Evolutionary conservation across 208 protist species (phyloP), one percentile per base, ranked within the genome.

Genomic region (Blechomonas ayalai): DNA sequence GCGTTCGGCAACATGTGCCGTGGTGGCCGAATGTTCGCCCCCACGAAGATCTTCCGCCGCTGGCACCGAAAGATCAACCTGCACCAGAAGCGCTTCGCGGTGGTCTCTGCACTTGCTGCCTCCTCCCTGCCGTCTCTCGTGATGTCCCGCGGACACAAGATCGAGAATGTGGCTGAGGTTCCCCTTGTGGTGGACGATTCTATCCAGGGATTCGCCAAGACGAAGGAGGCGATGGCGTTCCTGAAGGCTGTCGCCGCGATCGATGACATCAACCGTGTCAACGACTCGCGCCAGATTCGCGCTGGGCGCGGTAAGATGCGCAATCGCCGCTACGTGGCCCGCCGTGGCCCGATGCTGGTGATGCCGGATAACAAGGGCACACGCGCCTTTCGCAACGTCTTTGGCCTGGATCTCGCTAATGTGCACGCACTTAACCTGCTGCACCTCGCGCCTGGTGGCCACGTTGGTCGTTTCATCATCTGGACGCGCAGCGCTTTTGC

Each of bases 1-100:
- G 98, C 98, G 44, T 99, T 98, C 75, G 98, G 97, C 53, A 99
- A 99, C 95, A 98, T 99, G 96, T 98, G 96, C 88, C 89, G 97
- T 73, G 87, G 89, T 59, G 98, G 98, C 80, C 94, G 96, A 67
- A 99, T 99, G 97, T 99, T 98, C 71, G 84, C 90, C 27, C 97
- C 98, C 46, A 98, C 95, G 50, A 98, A 98, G 83, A 87, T 88
- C 62, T 99, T 83, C 81, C 85, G 97, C 78, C 85, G 90, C 54
- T 99, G 97, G 97, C 93, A 98, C 82, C 65, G 90, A 50, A 92
- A 96, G 68, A 90, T 98, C 71, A 99, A 98, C 84, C 43, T 88
- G 31, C 97, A 98, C 82, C 87, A 99, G 83, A 82, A 88, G 56
- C 67, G 97, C 56, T 98, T 94, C 73, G 98, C 98, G 51, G 84